These are phyloP conservation scores for Echeveria elegans DNA, from an alignment of 164 flowering plant genomes.

Conservation along the genomic window DNA sequence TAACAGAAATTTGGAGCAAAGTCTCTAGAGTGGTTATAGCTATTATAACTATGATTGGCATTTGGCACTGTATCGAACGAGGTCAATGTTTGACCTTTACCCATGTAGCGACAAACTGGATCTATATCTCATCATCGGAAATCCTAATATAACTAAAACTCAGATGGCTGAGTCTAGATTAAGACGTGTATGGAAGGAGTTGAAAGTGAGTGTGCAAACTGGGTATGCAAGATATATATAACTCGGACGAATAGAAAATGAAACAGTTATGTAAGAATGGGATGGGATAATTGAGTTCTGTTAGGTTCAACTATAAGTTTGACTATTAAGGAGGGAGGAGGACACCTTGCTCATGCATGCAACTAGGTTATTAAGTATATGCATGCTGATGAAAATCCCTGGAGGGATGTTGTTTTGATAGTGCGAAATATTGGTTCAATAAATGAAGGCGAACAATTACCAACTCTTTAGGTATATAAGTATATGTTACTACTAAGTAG, in stretches of 20 bases:
- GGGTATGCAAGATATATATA: not conserved
- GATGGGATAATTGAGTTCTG: not conserved
- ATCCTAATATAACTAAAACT: not conserved
- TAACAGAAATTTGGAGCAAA: not conserved
- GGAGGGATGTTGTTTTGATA: not conserved
- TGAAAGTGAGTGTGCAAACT: not conserved
- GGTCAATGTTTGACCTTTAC: not conserved
- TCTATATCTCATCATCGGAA: not conserved
- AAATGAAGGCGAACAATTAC: too few relatives aligned
- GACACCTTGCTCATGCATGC: slow-evolving; percentile 7
- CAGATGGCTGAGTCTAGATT: not conserved
- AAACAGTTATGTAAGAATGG: not conserved
- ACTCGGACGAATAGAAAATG: not conserved
- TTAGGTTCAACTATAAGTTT: slow-evolving; percentile 8
- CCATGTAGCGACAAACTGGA: not conserved
- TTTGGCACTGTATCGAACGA: not conserved
- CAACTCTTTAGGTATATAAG: too few relatives aligned
- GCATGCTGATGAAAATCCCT: not conserved
- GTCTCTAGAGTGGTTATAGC: slow-evolving; percentile 4
- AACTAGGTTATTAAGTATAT: not conserved
- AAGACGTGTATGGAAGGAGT: not conserved
- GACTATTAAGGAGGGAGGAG: not conserved
- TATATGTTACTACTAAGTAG: too few relatives aligned
- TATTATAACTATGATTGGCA: not conserved
- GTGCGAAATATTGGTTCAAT: too few relatives aligned